phyloP scores from a whole-genome alignment of 148 eudicot species.

The Bassia scoparia region DNA sequence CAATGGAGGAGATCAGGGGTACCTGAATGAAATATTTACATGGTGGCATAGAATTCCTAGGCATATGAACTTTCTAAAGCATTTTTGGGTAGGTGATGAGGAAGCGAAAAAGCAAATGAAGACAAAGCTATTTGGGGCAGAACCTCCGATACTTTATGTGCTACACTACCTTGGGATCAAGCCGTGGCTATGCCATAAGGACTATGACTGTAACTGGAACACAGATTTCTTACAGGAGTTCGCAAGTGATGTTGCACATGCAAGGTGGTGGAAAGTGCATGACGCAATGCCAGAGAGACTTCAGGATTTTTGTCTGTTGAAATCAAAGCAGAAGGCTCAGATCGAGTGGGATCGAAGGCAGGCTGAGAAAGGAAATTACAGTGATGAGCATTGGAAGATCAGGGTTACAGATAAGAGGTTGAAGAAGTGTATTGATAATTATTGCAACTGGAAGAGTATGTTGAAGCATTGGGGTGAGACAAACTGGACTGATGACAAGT shows the following conservation, averaged over 20 bases:
- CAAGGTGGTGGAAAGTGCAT: slow-evolving; percentile 79
- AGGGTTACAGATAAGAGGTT: slow-evolving; percentile 44
- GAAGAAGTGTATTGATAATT: slow-evolving; percentile 60
- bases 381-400: slow-evolving; percentile 70
- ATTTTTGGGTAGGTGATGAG: slow-evolving; percentile 78
- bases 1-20: slow-evolving; percentile 94
- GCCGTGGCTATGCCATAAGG: slow-evolving; percentile 84
- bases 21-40: slow-evolving; percentile 79
- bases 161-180: slow-evolving; percentile 76
- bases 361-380: slow-evolving; percentile 62
- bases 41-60: slow-evolving; percentile 93
- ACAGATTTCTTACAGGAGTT: slow-evolving; percentile 62
- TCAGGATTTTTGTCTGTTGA: slow-evolving; percentile 53
- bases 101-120: slow-evolving; percentile 53
- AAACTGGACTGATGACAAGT: slow-evolving; percentile 49
- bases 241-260: slow-evolving; percentile 78
- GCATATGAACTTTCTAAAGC: slow-evolving; percentile 73
- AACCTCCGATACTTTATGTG: slow-evolving; percentile 73
- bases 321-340: slow-evolving; percentile 64
- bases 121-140: slow-evolving; percentile 58
- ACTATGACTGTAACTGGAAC: slow-evolving; percentile 87
- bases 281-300: slow-evolving; percentile 67
- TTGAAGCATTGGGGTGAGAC: slow-evolving; percentile 77
- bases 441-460: slow-evolving; percentile 79
- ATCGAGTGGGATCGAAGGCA: slow-evolving; percentile 69